A percentile compares a stretch with the other conserved stretches of the same genome.
Conservation (phyloP, 345 rosid genomes). For the Salix exigua region DNA sequence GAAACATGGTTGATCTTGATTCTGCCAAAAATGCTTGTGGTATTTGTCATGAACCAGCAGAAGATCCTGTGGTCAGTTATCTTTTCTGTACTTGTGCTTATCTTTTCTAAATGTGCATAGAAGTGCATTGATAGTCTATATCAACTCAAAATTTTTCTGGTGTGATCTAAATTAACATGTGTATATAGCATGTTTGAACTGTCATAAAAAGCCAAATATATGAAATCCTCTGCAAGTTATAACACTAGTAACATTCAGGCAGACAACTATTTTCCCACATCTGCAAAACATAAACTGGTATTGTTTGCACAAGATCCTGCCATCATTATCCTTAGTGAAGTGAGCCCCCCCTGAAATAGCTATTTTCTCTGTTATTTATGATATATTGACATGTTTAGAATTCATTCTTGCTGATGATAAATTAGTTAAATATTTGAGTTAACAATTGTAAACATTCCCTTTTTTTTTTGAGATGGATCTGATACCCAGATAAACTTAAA, state of each 20-base stretch:
- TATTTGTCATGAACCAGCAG: slow-evolving; percentile 75
- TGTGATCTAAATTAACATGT: too few relatives aligned
- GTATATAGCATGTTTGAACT: too few relatives aligned
- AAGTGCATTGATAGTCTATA: too few relatives aligned
- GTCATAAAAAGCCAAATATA: too few relatives aligned
- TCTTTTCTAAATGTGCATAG: neutral
- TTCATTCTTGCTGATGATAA: neutral
- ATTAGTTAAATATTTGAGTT: neutral
- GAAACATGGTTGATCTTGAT: slow-evolving; percentile 26
- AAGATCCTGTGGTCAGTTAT: slow-evolving; percentile 68
- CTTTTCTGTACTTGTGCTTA: neutral
- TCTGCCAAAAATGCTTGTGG: slow-evolving; percentile 60
- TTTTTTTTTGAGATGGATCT: neutral
- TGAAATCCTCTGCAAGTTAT: too few relatives aligned
- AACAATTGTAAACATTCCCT: neutral
- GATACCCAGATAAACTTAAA: too few relatives aligned
- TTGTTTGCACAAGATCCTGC: neutral
- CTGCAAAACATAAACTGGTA: too few relatives aligned
- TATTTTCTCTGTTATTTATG: neutral
- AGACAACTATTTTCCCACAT: too few relatives aligned
- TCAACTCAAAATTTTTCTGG: neutral
- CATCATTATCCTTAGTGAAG: neutral
- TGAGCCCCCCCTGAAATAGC: neutral
- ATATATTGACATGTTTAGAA: neutral
- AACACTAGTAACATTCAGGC: too few relatives aligned